These are phyloP conservation scores for Starmerella floricola DNA, from an alignment of 805 yeast genomes.

Conservation along the genomic window DNA sequence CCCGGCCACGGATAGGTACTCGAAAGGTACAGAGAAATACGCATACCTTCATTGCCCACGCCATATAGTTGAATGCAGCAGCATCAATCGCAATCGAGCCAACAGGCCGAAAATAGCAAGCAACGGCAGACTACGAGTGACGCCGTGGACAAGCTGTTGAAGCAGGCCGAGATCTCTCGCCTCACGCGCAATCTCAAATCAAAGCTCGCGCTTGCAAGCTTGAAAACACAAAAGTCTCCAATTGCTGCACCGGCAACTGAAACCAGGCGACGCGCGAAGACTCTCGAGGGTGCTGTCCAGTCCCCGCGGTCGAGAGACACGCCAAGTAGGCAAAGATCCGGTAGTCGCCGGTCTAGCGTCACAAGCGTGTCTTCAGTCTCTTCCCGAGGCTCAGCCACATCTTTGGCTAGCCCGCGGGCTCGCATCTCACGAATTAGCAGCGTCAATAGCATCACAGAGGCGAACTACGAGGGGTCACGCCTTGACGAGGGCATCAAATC, in stretches of 20 bases:
- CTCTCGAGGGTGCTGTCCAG: constrained; percentile 20
- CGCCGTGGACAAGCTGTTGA: constrained; percentile 31
- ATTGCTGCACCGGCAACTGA: not conserved
- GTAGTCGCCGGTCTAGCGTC: constrained; percentile 9
- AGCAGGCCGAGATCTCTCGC: constrained; percentile 34
- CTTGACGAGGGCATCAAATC: not conserved
- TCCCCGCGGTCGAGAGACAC: constrained; percentile 14
- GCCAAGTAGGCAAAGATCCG: not conserved
- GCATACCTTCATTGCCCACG: too few species aligned
- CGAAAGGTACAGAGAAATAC: too few species aligned
- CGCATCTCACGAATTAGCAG: constrained; percentile 11
- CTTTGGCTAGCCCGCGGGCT: constrained; percentile 11
- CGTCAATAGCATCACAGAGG: constrained; percentile 9
- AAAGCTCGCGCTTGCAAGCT: constrained; percentile 33
- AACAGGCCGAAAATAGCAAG: not conserved
- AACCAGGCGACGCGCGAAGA: constrained; percentile 18
- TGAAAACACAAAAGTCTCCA: constrained; percentile 28
- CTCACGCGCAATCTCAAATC: constrained; percentile 33
- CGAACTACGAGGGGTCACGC: not conserved
- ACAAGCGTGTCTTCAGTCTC: constrained; percentile 8
- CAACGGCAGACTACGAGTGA: constrained; percentile 6
- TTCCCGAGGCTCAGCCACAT: not conserved
- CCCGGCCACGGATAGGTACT: too few species aligned
- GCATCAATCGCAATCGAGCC: constrained; percentile 6
- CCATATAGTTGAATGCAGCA: too few species aligned